Base-by-base conservation (phyloP, 2,329 filamentous ascomycete species). In the Periconia sp. region DNA sequence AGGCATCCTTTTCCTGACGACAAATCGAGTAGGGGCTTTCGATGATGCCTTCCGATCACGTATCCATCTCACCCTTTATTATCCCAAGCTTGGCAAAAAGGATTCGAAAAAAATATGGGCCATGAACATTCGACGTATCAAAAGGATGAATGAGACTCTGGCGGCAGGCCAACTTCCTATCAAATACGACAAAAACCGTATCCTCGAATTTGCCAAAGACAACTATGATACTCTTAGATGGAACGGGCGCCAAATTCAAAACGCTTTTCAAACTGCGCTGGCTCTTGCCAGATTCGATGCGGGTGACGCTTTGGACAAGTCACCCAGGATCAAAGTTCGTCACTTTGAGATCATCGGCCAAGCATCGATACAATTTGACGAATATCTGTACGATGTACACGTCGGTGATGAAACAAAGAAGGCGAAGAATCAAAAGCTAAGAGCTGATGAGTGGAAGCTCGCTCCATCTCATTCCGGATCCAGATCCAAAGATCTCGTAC, bases 31-130 rank as follows among this genome's bases (percentile, higher is more conserved):
- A 18, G 47, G 68, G 9, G 70, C 20, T 19, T 68, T 74, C 44
- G 69, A 75, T 49, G 49, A 63, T 3, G 72, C 70, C 1, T 70
- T 74, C 48, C 55, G 71, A 41, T 68, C 61, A 6, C 61, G 72
- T 7, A 69, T 75, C 33, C 67, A 75, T 43, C 42, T 61, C 6
- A 77, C 78, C 74, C 76, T 30, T 74, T 76, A n/a, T 70, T 82
- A 19, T 64, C 80, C 0, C 2, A 47, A 47, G n/a, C 23, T 47
- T n/a, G 27, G 11, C 27, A 9, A 27, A 41, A 20, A 49, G 37
- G 17, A 41, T 2, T 42, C 47, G 3, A 6, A 41, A 2, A 5
- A 41, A 10, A 37, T 49, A 5, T 49, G 47, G 47, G 35, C 27
- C 15, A 49, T 30, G 10, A 49, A 49, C 37, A 27, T 41, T 13